phyloP scores from a whole-genome alignment of 140 eudicot genomes.

The Bidens hawaiensis region DNA sequence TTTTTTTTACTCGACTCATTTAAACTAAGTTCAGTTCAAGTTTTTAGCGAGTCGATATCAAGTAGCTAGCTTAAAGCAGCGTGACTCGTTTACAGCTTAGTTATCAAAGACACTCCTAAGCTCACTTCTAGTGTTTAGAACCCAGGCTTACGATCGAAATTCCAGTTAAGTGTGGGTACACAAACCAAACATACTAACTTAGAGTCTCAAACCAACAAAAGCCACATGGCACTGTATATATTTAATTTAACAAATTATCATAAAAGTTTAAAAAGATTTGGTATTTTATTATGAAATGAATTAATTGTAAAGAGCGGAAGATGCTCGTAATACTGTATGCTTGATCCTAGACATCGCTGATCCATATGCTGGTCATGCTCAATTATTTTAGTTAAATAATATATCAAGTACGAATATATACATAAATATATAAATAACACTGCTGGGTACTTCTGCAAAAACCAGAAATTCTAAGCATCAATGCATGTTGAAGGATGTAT shows the following conservation, averaged over 20 bases:
- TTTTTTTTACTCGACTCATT: too few relatives aligned
- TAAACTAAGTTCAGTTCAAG: too few relatives aligned
- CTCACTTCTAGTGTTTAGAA: too few relatives aligned
- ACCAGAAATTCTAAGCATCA: slow-evolving; percentile 28
- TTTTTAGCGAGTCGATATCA: too few relatives aligned
- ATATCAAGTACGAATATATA: slow-evolving; percentile 12
- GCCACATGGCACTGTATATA: neutral
- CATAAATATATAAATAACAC: neutral
- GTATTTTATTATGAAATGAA: slow-evolving; percentile 5
- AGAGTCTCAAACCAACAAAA: too few relatives aligned
- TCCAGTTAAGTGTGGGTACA: too few relatives aligned
- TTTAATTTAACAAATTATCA: neutral
- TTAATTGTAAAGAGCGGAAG: slow-evolving; percentile 26
- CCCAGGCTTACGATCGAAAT: too few relatives aligned
- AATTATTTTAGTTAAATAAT: slow-evolving; percentile 9
- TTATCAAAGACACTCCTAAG: too few relatives aligned
- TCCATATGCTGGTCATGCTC: slow-evolving; percentile 52
- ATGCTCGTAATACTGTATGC: slow-evolving; percentile 38
- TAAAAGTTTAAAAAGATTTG: neutral
- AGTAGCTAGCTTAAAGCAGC: too few relatives aligned
- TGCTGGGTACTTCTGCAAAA: slow-evolving; percentile 23
- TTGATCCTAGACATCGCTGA: slow-evolving; percentile 76
- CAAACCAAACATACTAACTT: too few relatives aligned
- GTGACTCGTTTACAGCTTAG: too few relatives aligned
- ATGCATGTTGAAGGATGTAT: slow-evolving; percentile 25